phyloP scores from a whole-genome alignment of 179 eudicot genomes.

The Sideroxylon spinosum region DNA sequence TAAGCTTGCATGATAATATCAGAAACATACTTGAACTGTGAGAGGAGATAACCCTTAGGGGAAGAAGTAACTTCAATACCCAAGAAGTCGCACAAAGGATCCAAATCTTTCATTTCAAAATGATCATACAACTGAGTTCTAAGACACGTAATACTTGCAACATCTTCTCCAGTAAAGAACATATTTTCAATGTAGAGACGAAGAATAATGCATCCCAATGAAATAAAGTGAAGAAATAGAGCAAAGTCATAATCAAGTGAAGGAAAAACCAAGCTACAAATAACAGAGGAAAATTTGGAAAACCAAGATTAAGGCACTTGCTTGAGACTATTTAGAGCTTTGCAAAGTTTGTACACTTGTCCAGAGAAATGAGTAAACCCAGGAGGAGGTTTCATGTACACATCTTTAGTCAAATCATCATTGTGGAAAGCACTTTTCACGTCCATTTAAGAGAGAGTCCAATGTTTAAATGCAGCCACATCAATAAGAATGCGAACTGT shows the following conservation, averaged over 20 bases:
- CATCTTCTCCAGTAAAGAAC: neutral
- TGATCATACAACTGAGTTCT: no score
- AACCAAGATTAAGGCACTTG: neutral
- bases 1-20: neutral
- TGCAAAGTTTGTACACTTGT: neutral
- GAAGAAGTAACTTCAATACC: constrained; percentile 5
- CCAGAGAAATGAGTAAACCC: no score
- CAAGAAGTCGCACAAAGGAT: neutral
- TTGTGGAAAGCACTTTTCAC: no score
- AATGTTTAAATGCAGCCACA: neutral
- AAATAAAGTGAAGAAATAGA: neutral
- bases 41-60: neutral
- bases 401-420: no score
- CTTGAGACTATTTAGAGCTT: neutral
- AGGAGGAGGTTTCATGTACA: no score
- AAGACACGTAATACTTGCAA: no score
- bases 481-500: neutral
- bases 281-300: neutral
- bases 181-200: neutral
- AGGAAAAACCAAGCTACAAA: neutral
- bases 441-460: neutral
- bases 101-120: neutral
- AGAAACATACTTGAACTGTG: neutral
- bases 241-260: neutral
- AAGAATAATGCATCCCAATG: neutral